Conservation (phyloP, 306 rosid genomes). For the Quercus ilex region DNA sequence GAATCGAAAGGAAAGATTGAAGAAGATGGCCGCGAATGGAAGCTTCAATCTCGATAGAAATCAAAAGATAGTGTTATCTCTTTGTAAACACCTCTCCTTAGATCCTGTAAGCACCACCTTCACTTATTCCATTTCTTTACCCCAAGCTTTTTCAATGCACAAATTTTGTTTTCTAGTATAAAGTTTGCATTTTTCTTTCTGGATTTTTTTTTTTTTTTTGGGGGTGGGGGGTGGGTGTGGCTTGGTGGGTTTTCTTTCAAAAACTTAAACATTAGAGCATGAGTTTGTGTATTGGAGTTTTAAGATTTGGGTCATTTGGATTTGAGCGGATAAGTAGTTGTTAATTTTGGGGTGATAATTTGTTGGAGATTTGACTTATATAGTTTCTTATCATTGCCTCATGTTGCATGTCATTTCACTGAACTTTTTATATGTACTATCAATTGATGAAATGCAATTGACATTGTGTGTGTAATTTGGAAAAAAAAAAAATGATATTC, state of each 20-base stretch:
- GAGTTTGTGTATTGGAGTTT: neutral
- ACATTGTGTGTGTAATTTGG: neutral
- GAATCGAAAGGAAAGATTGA: neutral
- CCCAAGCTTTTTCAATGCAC: neutral
- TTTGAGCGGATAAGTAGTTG: neutral
- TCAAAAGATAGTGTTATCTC: constrained; percentile 47
- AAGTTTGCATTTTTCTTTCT: neutral
- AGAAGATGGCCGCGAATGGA: constrained; percentile 52
- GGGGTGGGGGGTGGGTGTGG: too few relatives aligned
- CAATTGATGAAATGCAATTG: neutral
- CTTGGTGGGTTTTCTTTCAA: neutral
- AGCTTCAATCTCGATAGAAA: constrained; percentile 31
- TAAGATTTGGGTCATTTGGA: neutral
- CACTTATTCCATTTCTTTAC: neutral
- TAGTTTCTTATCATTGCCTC: neutral
- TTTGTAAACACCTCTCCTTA: constrained; percentile 50
- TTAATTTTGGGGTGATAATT: neutral
- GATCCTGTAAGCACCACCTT: constrained; percentile 53
- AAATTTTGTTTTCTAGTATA: neutral
- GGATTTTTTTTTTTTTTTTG: neutral
- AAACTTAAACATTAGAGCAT: neutral
- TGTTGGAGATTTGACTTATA: neutral
- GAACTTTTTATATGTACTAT: neutral
- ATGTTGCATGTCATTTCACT: neutral
- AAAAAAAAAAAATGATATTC: neutral